Conservation (phyloP, 2,329 filamentous ascomycete genomes). For the Alternaria rosae region DNA sequence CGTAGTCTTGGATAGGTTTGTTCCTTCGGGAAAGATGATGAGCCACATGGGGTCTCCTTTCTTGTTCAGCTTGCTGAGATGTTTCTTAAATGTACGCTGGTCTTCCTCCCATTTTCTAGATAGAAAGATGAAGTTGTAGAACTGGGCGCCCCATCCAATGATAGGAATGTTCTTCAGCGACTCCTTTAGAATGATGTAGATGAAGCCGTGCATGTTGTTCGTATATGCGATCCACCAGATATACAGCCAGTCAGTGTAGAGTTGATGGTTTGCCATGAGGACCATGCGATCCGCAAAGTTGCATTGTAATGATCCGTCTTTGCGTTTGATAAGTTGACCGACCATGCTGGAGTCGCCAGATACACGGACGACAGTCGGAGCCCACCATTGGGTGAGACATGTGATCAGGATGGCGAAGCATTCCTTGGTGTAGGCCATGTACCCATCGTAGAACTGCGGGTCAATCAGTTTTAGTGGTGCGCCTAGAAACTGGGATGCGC, state of each 20-base stretch:
- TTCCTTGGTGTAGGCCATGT: conserved; percentile 87
- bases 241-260: conserved; percentile 92
- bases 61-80: conserved; percentile 73
- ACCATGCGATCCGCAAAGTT: conserved; percentile 82
- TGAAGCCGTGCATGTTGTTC: conserved; percentile 80
- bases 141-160: conserved; percentile 81
- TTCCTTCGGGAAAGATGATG: conserved; percentile 86
- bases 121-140: conserved; percentile 91
- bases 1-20: conserved; percentile 77
- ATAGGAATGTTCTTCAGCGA: conserved; percentile 82
- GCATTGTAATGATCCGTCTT: conserved; percentile 77
- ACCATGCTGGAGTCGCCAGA: conserved; percentile 83
- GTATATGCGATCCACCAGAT: conserved; percentile 95
- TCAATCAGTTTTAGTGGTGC: conserved; percentile 78
- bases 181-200: conserved; percentile 92
- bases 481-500: conserved; percentile 77
- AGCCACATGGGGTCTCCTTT: conserved; percentile 87
- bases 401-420: conserved; percentile 81
- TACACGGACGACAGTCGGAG: conserved; percentile 81
- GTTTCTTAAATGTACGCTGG: conserved; percentile 75
- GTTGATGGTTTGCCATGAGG: conserved; percentile 85
- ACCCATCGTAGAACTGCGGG: conserved; percentile 80
- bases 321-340: conserved; percentile 73
- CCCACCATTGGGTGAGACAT: conserved; percentile 85
- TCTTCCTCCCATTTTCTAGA: conserved; percentile 88